Base-by-base conservation (phyloP, 805 yeast genomes). In the Komagataella mondaviorum region DNA sequence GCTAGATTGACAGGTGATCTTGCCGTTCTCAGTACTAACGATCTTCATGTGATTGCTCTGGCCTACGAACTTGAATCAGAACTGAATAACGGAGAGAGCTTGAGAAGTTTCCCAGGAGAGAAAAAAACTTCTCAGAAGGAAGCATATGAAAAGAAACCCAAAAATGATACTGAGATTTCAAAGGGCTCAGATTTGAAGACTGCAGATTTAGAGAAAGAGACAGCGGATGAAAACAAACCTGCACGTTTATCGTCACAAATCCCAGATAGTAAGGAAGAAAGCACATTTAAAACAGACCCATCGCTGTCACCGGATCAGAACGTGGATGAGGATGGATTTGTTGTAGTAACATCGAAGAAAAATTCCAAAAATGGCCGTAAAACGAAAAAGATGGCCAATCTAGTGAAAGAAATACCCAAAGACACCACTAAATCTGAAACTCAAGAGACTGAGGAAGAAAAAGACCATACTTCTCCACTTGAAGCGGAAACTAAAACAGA, bases 1-100 rank as follows among this genome's bases (percentile, higher is more conserved):
- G 83, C 98, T 10, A 83, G 77, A 60, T 70, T 85, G 49, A 90
- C 98, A 1, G 99, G 99, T 63, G 99, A 93, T 70, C 85, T 73
- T 56, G 70, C 85, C 3, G 99, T 91, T 3, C 73, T 93, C 52
- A 87, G 96, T 57, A 77, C 82, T 44, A 90, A 95, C 56, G 99
- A 93, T 83, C 71, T 93, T 44, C 96, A 90, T 61, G 84, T 93
- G 52, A 74, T 95, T 54, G 98, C 99, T 0, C 73, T 93, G 57
- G 80, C 96, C 1, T 90, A 88, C 62, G 97, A 93, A 63, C 66
- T 93, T 49, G 96, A 90, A 56, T 71, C 73, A 51, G 91, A 88
- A 63, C 57, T 73, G 52, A 81, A 81, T 57, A 70, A 76, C 48
- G 91, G 91, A 16, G 83, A 80, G 49, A 75, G 81, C 77, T 68